Evolutionary conservation across 345 rosid genomes (phyloP), one percentile per base, ranked within the genome.

Genomic region (Populus pruinosa): DNA sequence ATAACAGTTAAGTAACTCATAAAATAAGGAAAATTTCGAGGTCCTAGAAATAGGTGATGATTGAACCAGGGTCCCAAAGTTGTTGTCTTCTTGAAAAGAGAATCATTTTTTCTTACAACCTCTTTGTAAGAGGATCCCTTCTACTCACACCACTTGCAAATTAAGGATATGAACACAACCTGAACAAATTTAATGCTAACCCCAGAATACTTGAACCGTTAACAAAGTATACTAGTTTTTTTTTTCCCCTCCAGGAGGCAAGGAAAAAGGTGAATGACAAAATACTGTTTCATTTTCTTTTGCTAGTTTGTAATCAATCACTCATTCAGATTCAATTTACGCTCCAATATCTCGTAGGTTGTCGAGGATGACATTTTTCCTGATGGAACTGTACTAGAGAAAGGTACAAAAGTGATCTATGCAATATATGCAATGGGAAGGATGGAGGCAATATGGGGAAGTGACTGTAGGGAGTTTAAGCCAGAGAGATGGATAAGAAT

Each of bases 391-490:
- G 83, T 82, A 2, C n/a, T 93, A 44, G 92, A 90, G 82, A 93
- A 86, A 82, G 97, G 99, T 70, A 91, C 97, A 25, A 96, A 96
- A 38, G 94, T 96, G 16, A 78, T 96, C 4, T 96, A 96, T 72
- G 97, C 94, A 38, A 90, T 92, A 16, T 93, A 96, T 63, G 82
- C 99, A 74, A 96, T 96, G 98, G 99, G 95, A 74, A 83, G 98
- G 73, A 92, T 93, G 95, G 97, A 93, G 80, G 89, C 90, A 21
- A 88, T 96, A 70, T 96, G 98, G 98, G 98, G 99, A 38, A 88
- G 86, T 62, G 94, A 96, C 83, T 92, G 96, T 82, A 78, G 83
- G 72, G 88, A 92, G 77, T 96, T 87, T 78, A 91, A 85, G 82
- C 99, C 98, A 14, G 97, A 96, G 86, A 88, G 97, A 76, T 96